A percentile compares a stretch with the other conserved stretches of the same genome.
These are phyloP conservation scores for Chenopodium berlandieri DNA, from an alignment of 148 eudicot species.

Conservation along the genomic window DNA sequence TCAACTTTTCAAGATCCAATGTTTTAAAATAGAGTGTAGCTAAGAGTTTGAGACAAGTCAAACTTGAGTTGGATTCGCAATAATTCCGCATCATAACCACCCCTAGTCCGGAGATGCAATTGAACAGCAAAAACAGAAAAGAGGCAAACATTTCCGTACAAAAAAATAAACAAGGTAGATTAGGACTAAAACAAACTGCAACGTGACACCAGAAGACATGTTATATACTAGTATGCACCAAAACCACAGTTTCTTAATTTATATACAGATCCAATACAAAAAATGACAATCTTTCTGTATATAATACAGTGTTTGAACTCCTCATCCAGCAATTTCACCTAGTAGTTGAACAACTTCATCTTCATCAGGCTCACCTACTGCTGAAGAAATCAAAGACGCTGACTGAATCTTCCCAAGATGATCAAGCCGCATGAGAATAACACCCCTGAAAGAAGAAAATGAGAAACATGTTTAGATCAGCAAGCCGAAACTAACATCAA, in stretches of 20 bases:
- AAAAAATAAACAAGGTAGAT: too few species aligned
- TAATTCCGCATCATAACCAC: too few species aligned
- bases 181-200: not conserved
- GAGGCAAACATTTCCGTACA: too few species aligned
- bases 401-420: slow-evolving; percentile 88
- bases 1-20: too few species aligned
- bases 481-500: not conserved
- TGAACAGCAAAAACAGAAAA: too few species aligned
- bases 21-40: too few species aligned
- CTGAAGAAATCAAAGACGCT: slow-evolving; percentile 74
- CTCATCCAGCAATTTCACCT: slow-evolving; percentile 34
- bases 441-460: slow-evolving; percentile 50
- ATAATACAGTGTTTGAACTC: not conserved
- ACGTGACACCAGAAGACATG: not conserved
- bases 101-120: too few species aligned
- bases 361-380: slow-evolving; percentile 51
- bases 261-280: slow-evolving; percentile 22
- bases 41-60: too few species aligned
- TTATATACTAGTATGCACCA: not conserved
- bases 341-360: slow-evolving; percentile 17
- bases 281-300: not conserved
- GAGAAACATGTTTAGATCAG: not conserved
- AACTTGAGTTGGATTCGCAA: too few species aligned
- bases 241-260: not conserved
- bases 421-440: slow-evolving; percentile 89